These are phyloP conservation scores for Leucoagaricus sp. DNA, from an alignment of 1,284 basidiomycete species.

Conservation along the genomic window DNA sequence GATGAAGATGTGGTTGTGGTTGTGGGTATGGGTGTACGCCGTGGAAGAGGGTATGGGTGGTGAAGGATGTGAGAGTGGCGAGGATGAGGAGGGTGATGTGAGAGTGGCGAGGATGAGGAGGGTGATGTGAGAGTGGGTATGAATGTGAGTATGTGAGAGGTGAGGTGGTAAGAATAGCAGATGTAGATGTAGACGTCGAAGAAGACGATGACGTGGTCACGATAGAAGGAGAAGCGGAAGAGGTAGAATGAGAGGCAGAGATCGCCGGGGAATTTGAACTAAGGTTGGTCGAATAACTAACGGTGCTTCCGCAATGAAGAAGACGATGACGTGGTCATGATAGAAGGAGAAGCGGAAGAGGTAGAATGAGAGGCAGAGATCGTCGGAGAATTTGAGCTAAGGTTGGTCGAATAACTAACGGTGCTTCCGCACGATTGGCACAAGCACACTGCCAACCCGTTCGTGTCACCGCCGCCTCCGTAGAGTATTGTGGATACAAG, in stretches of 20 bases:
- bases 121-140: background rate
- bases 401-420: conserved; percentile 5
- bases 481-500: background rate
- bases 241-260: background rate
- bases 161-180: background rate
- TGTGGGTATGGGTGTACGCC: background rate
- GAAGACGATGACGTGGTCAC: background rate
- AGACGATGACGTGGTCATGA: background rate
- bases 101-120: background rate
- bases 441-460: no score
- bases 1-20: background rate
- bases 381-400: no score
- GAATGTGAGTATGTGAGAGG: background rate
- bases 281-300: no score
- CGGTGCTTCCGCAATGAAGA: no score
- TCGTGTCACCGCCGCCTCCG: background rate
- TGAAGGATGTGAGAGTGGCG: background rate
- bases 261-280: no score
- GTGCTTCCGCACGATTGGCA: conserved; percentile 40
- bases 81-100: background rate
- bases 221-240: background rate
- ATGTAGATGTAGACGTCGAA: background rate
- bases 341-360: background rate
- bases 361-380: background rate
- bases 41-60: background rate